Base-by-base conservation (phyloP, 176 grass and related monocot species). In the Eragrostis nindensis region DNA sequence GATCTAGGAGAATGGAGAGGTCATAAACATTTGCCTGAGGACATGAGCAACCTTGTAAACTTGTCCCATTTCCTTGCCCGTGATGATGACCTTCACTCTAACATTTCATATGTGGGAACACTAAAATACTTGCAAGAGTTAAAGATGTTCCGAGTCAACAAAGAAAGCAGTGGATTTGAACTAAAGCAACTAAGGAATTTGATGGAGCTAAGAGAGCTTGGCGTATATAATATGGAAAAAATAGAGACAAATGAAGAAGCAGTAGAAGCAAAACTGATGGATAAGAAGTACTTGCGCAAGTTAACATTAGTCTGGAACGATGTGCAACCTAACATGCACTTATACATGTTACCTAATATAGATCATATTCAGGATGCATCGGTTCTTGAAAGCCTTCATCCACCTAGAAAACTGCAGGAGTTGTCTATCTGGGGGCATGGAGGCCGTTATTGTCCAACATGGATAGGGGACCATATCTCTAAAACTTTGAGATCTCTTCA, bases 191-290 rank as follows among this genome's bases (percentile, higher is more conserved):
- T 71, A 30, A 8, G 46, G 16, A 5, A 63, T 15, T 24, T 86
- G 49, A 55, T 44, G 8, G 12, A 86, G 8, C 54, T 71, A 1
- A 1, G 43, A 10, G 76, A 42, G 16, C 60, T 72, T 18, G 6
- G 8, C 7, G 64, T 86, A 44, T 15, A 1, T 44, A 66, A 53
- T 66, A 66, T 86, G 43, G 54, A 74, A 55, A 86, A 38, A 17
- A 10, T 80, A 1, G 24, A 21, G 11, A 48, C 8, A 22, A 81
- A 40, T 3, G 78, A 87, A 21, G 70, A 72, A 7, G 48, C 32
- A 8, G 1, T 1, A 16, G 61, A 39, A 5, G 49, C 61, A 5
- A 82, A 38, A 70, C 38, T 87, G 6, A 1, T 18, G 10, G 22
- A 70, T 9, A 27, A 4, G 17, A 70, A 18, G 8, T 7, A 6